phyloP scores from a whole-genome alignment of 139 green algal species.

The Volvox reticuliferus region DNA sequence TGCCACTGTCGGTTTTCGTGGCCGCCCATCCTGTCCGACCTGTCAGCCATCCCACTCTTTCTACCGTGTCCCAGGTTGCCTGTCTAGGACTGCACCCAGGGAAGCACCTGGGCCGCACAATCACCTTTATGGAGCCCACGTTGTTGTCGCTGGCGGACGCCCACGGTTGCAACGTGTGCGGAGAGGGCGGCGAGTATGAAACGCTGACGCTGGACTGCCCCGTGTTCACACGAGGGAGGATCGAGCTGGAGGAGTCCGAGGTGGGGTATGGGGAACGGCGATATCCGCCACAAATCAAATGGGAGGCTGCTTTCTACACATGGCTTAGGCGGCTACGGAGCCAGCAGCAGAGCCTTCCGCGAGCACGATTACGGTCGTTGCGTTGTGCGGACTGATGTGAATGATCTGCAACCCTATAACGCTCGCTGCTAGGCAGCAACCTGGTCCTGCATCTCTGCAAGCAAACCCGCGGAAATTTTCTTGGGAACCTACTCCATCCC shows the following conservation, averaged over 20 bases:
- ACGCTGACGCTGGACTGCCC: slow-evolving; percentile 94
- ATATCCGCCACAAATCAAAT: no score
- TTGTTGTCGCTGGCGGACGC: slow-evolving; percentile 70
- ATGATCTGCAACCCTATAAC: no score
- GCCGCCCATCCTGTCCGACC: background rate
- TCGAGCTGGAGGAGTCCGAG: slow-evolving; percentile 81
- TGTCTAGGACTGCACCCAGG: slow-evolving; percentile 87
- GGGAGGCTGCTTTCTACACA: no score
- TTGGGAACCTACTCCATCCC: background rate
- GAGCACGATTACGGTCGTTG: no score
- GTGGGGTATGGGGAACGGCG: slow-evolving; percentile 11
- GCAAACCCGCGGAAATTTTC: no score
- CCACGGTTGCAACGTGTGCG: slow-evolving; percentile 94
- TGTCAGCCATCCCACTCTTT: background rate
- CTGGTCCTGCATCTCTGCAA: no score
- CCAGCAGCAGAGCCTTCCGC: no score
- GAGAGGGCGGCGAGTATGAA: slow-evolving; percentile 98
- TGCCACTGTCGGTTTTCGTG: no score
- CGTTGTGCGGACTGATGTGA: no score
- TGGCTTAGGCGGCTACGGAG: no score
- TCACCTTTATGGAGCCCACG: slow-evolving; percentile 70
- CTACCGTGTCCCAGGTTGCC: slow-evolving; percentile 64
- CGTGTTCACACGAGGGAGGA: slow-evolving; percentile 79
- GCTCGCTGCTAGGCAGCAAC: no score
- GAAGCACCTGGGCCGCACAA: slow-evolving; percentile 88